These are phyloP conservation scores for Veloporphyrellus conicus DNA, from an alignment of 1,284 basidiomycete genomes.

Conservation along the genomic window DNA sequence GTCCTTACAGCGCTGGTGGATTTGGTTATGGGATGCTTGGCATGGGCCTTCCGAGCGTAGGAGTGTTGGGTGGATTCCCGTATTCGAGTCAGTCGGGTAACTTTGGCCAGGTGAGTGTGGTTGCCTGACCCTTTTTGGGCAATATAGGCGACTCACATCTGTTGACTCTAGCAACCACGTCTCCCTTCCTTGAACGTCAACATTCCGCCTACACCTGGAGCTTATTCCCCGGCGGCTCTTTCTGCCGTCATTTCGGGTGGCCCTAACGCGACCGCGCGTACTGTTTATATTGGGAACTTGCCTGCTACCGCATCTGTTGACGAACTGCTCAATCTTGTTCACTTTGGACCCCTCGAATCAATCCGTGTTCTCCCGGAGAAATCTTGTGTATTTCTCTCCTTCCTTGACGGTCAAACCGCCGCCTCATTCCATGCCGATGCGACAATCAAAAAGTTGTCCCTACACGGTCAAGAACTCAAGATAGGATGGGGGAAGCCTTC, in stretches of 20 bases:
- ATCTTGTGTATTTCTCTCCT: conserved; percentile 96
- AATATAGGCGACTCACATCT: conserved; percentile 1
- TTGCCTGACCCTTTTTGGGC: neutral
- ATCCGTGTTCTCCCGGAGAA: conserved; percentile 97
- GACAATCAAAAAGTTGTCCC: conserved; percentile 83
- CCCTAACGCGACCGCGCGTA: conserved; percentile 72
- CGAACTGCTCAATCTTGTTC: conserved; percentile 94
- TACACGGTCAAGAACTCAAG: conserved; percentile 91
- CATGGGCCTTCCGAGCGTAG: conserved; percentile 68
- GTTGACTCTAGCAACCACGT: conserved; percentile 42
- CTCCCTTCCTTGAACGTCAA: conserved; percentile 64
- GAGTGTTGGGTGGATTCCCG: conserved; percentile 64
- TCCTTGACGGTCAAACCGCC: conserved; percentile 86
- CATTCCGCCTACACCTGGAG: conserved; percentile 48
- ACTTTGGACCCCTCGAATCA: conserved; percentile 94
- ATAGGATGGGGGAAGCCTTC: conserved; percentile 95
- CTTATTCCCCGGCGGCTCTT: conserved; percentile 72
- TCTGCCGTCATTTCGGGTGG: conserved; percentile 61
- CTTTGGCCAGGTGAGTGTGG: conserved; percentile 55
- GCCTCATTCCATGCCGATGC: conserved; percentile 95
- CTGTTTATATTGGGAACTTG: conserved; percentile 96
- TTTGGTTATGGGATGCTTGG: conserved; percentile 70
- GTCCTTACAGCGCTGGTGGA: conserved; percentile 46
- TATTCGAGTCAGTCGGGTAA: conserved; percentile 65
- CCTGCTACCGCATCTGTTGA: conserved; percentile 96